A percentile compares a stretch with the other conserved stretches of the same genome.
phyloP scores from a whole-genome alignment of 2,329 filamentous ascomycete genomes.

The Malbranchea zuffiana region DNA sequence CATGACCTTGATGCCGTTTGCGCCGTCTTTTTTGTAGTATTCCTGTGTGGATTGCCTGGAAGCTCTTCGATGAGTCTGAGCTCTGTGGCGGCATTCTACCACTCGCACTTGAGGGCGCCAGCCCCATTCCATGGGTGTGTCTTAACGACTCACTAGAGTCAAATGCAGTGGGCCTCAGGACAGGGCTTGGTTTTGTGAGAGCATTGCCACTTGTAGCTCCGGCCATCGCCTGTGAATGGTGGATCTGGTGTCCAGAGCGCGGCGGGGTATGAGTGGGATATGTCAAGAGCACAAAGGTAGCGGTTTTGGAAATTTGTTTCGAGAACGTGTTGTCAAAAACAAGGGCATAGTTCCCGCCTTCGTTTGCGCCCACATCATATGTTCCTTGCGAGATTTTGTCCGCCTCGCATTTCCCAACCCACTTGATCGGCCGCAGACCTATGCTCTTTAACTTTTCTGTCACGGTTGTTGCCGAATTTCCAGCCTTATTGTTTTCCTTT shows the following conservation, averaged over 20 bases:
- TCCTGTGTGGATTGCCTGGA: conserved; percentile 60
- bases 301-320: conserved; percentile 86
- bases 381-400: conserved; percentile 90
- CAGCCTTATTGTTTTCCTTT: conserved; percentile 23
- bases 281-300: conserved; percentile 86
- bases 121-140: conserved; percentile 19
- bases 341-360: conserved; percentile 88
- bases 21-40: conserved; percentile 78
- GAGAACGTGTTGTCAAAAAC: conserved; percentile 99
- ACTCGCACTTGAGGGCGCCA: not conserved
- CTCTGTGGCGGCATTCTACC: conserved; percentile 15
- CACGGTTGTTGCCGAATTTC: conserved; percentile 57
- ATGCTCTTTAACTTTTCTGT: conserved; percentile 53
- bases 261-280: conserved; percentile 63
- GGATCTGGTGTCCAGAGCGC: conserved; percentile 35
- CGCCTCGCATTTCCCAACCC: conserved; percentile 91
- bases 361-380: conserved; percentile 61
- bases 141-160: conserved; percentile 44
- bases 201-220: conserved; percentile 9
- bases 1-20: conserved; percentile 89
- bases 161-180: conserved; percentile 30
- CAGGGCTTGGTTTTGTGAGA: conserved; percentile 26
- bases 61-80: conserved; percentile 19
- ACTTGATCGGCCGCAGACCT: conserved; percentile 54
- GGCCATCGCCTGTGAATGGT: conserved; percentile 44